These are phyloP conservation scores for Cladophialophora carrionii DNA, from an alignment of 2,329 filamentous ascomycete genomes.

Conservation along the genomic window DNA sequence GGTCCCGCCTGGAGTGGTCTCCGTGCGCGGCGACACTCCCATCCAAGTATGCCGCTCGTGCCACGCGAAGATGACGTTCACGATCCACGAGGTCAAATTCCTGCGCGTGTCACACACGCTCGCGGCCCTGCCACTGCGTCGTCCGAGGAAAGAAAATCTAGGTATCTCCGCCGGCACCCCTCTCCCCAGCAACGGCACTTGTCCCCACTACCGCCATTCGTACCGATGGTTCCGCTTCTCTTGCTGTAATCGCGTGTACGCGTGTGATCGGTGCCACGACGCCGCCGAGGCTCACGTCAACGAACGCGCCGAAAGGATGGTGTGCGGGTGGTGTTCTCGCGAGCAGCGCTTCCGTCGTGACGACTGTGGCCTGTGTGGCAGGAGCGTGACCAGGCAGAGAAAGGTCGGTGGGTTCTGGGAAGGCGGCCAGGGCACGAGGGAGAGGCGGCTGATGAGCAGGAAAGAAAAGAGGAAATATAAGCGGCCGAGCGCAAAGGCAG, in stretches of 20 bases:
- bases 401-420: slow-evolving; percentile 73
- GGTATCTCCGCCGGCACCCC: slow-evolving; percentile 60
- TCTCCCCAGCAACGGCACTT: slow-evolving; percentile 58
- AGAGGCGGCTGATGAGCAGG: slow-evolving; percentile 70
- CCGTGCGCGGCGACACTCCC: slow-evolving; percentile 72
- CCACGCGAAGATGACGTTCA: slow-evolving; percentile 77
- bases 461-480: slow-evolving; percentile 50
- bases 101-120: slow-evolving; percentile 61
- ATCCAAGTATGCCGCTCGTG: slow-evolving; percentile 78
- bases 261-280: slow-evolving; percentile 74
- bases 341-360: slow-evolving; percentile 80
- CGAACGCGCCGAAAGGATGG: slow-evolving; percentile 83
- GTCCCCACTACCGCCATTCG: slow-evolving; percentile 58
- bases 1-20: slow-evolving; percentile 63
- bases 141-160: slow-evolving; percentile 52
- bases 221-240: slow-evolving; percentile 64
- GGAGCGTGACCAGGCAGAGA: slow-evolving; percentile 69
- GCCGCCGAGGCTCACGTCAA: slow-evolving; percentile 69
- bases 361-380: slow-evolving; percentile 73
- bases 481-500: slow-evolving; percentile 14
- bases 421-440: slow-evolving; percentile 79
- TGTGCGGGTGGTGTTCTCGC: slow-evolving; percentile 75
- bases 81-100: slow-evolving; percentile 77
- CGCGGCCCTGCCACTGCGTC: slow-evolving; percentile 38
- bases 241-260: slow-evolving; percentile 61